Conservation (phyloP, 345 rosid genomes). For the Salix dunnii region DNA sequence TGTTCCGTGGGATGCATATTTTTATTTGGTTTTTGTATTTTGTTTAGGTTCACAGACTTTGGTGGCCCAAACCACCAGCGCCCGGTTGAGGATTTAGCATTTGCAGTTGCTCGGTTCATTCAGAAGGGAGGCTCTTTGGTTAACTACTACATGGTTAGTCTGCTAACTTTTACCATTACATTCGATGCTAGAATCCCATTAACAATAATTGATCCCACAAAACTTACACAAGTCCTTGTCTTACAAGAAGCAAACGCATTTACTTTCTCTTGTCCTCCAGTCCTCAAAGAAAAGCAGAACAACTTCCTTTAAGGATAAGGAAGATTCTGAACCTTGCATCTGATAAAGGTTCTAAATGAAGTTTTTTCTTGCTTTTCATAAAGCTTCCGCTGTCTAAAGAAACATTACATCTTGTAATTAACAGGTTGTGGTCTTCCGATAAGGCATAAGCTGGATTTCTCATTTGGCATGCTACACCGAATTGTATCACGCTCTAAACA, state of each 20-base stretch:
- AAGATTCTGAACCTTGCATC: constrained; percentile 1
- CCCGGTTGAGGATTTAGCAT: constrained; percentile 29
- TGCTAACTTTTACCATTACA: not conserved
- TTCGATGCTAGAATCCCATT: not conserved
- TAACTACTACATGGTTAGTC: constrained; percentile 33
- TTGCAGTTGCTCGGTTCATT: constrained; percentile 31
- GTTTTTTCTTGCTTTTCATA: not conserved
- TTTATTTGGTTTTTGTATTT: not conserved
- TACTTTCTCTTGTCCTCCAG: not conserved
- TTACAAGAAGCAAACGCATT: not conserved
- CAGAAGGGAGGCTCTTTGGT: constrained; percentile 33
- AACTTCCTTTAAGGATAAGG: constrained; percentile 1
- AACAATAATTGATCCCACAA: not conserved
- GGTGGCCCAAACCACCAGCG: constrained; percentile 29
- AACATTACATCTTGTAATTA: not conserved
- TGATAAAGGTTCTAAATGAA: not conserved
- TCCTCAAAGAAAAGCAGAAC: not conserved
- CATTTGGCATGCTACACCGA: not conserved
- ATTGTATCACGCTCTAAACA: not conserved
- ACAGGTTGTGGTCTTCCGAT: too few relatives aligned
- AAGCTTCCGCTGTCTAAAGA: not conserved
- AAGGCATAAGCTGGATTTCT: not conserved
- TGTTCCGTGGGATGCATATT: not conserved
- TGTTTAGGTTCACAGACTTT: constrained; percentile 26
- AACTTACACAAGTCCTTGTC: not conserved